Evolutionary conservation across 768 basidiomycete species (phyloP).

Genomic region (Macrocybe gigantea): DNA sequence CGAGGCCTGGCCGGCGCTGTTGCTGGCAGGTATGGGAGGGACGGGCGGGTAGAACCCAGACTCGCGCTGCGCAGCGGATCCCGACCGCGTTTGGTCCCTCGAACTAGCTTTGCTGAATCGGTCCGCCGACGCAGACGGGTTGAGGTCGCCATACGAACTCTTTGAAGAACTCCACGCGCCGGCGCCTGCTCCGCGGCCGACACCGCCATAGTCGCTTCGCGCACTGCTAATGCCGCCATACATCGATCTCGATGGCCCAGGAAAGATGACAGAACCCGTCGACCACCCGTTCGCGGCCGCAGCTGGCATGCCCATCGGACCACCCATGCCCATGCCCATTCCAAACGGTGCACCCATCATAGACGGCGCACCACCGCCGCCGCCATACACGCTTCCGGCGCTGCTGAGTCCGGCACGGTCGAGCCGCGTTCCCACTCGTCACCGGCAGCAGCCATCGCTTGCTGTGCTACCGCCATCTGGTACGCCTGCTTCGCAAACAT

Average conservation of each 20-base stretch:
- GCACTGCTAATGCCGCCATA: constrained; percentile 51
- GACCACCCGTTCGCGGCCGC: constrained; percentile 30
- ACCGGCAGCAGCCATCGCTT: constrained; percentile 82
- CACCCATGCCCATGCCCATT: constrained; percentile 24
- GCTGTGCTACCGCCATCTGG: constrained; percentile 86
- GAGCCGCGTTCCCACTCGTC: constrained; percentile 90
- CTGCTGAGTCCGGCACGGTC: constrained; percentile 40
- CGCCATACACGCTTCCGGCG: constrained; percentile 44
- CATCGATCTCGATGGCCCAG: constrained; percentile 44
- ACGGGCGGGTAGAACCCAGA: constrained; percentile 39
- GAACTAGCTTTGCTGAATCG: constrained; percentile 14
- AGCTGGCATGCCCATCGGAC: too few species aligned
- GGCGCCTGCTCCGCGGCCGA: constrained; percentile 35
- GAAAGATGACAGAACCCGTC: constrained; percentile 44
- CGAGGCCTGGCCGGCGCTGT: constrained; percentile 9
- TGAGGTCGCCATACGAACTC: constrained; percentile 65
- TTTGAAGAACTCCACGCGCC: constrained; percentile 45
- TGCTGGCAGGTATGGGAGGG: constrained; percentile 28
- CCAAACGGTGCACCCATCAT: constrained; percentile 25
- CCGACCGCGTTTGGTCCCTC: constrained; percentile 8
- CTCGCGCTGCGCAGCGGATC: constrained; percentile 19
- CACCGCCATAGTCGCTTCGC: constrained; percentile 57
- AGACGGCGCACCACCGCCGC: constrained; percentile 24
- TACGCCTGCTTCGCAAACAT: constrained; percentile 84
- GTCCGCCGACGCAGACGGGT: constrained; percentile 35